phyloP scores from a whole-genome alignment of 257 asterid genomes.

The Solanum tacnaense region DNA sequence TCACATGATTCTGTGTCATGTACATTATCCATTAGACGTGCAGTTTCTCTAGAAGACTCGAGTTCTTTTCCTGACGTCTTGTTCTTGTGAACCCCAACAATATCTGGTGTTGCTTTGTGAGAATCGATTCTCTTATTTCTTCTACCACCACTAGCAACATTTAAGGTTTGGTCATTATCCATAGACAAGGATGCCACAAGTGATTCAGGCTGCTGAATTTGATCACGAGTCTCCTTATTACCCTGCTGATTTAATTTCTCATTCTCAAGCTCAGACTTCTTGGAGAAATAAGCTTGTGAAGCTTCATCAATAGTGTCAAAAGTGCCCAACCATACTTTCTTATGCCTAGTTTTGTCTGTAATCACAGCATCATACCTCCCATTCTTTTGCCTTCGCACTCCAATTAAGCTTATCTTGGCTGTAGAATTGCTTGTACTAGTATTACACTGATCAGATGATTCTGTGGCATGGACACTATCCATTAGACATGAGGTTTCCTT shows the following conservation, averaged over 20 bases:
- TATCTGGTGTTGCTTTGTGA: neutral
- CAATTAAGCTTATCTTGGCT: neutral
- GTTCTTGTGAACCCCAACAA: neutral
- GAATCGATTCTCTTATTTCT: neutral
- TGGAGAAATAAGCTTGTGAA: neutral
- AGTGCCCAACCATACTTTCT: neutral
- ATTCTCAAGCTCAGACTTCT: neutral
- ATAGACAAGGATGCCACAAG: neutral
- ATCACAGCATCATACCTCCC: neutral
- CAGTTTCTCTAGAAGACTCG: neutral
- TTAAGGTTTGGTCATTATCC: neutral
- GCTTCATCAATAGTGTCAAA: neutral
- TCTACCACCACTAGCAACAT: neutral
- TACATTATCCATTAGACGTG: neutral
- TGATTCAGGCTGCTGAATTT: neutral
- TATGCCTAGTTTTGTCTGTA: neutral
- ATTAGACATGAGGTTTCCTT: neutral
- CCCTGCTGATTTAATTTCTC: neutral
- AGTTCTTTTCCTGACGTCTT: neutral
- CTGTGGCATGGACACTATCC: neutral
- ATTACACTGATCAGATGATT: neutral
- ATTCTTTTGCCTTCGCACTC: neutral
- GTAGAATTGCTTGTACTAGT: neutral
- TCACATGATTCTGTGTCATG: neutral
- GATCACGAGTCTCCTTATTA: neutral